Evolutionary conservation across 305 asterid species (phyloP).

Genomic region (Solanum hybrid): DNA sequence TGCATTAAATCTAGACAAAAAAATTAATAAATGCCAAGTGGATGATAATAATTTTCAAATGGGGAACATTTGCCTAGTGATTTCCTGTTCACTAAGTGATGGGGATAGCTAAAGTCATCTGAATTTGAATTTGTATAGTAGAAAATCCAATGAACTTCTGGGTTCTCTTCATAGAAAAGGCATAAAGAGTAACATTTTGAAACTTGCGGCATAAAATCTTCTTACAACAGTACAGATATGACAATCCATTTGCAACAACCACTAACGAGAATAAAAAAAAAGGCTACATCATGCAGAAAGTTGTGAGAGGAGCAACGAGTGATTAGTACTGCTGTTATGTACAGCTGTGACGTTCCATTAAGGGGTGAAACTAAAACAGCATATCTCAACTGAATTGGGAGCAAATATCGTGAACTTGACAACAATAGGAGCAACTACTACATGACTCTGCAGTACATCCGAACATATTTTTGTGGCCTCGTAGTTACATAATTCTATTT

Average conservation of each 20-base stretch:
- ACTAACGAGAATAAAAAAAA: background rate
- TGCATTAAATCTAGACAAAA: background rate
- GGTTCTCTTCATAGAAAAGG: background rate
- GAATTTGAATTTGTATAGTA: background rate
- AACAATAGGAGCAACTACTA: background rate
- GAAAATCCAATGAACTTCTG: background rate
- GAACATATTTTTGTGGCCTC: background rate
- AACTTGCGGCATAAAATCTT: background rate
- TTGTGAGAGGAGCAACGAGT: background rate
- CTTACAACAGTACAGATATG: background rate
- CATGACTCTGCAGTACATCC: background rate
- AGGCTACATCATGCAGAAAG: background rate
- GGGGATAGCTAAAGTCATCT: background rate
- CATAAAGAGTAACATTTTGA: background rate
- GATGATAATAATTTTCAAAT: background rate
- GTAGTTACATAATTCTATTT: background rate
- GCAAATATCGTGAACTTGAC: background rate
- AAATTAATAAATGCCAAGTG: background rate
- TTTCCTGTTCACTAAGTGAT: background rate
- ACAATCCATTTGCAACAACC: background rate
- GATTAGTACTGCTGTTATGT: background rate
- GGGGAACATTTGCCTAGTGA: background rate
- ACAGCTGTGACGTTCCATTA: background rate
- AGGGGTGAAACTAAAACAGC: background rate
- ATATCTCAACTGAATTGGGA: background rate